Base-by-base conservation (phyloP, 106 monocot species). In the Iris macrosiphon region DNA sequence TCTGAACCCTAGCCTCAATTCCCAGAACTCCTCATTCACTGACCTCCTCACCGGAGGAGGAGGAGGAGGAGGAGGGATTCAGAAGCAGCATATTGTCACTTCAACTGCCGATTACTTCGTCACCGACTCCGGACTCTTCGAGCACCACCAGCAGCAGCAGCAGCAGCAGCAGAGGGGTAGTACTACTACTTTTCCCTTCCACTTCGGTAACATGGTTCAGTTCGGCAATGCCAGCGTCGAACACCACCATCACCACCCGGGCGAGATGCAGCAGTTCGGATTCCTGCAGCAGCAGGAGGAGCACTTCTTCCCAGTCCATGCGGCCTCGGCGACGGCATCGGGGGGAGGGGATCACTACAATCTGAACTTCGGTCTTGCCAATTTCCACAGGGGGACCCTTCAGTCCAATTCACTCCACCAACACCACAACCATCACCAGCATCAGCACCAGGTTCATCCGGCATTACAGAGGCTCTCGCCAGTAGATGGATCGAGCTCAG, bases 331-430 rank as follows among this genome's bases (percentile, higher is more conserved):
- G 30, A 67, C 81, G 1, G 60, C 63, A 30, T 50, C 74, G 18
- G 28, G 72, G 3, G 52, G 59, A 12, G 88, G 77, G 52, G 83
- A 77, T 47, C n/a, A n/a, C n/a, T 80, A 88, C 56, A 72, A 73
- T 60, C 75, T 87, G 31, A 90, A 98, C 61, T 87, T 98, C 63
- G 79, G 78, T 46, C 43, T 86, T 68, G 68, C 84, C 42, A 87
- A 90, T 72, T 79, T 83, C 69, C 74, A 75, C 54, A 82, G 98
- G 98, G 98, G 98, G 91, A 49, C 50, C 76, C 54, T 37, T 76
- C 48, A 71, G n/a, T n/a, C n/a, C n/a, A n/a, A n/a, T n/a, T n/a
- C n/a, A n/a, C n/a, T 69, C 54, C 75, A 73, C 31, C 64, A 76
- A 30, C 67, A 73, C 31, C 64, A 70, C 52, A 55, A 73, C 31